Percentiles rank a stretch among this genome's conserved stretches.
Evolutionary conservation across 768 basidiomycete species (phyloP).

Genomic region (Sarcomyxa edulis): DNA sequence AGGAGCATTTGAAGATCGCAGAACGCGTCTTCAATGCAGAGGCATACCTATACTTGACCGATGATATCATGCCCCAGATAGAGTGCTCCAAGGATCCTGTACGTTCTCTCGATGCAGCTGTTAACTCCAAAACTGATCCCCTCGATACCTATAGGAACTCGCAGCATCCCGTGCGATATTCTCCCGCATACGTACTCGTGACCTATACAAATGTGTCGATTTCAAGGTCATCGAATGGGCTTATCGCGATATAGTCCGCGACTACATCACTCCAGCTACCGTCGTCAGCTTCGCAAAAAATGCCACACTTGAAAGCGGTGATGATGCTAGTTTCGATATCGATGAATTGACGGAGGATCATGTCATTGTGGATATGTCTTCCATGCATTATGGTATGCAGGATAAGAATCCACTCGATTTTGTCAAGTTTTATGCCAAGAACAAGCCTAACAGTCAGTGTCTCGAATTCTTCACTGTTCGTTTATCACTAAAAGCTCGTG

Average conservation of each 20-base stretch:
- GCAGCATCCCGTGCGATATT: constrained; percentile 54
- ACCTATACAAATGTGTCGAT: constrained; percentile 70
- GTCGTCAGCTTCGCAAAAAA: constrained; percentile 40
- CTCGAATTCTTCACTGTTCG: background rate
- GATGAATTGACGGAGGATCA: constrained; percentile 30
- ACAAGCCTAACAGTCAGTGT: constrained; percentile 47
- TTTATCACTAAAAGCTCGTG: background rate
- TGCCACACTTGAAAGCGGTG: constrained; percentile 14
- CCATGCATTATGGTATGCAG: constrained; percentile 77
- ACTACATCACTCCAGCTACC: constrained; percentile 31
- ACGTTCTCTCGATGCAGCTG: constrained; percentile 11
- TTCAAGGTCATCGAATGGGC: constrained; percentile 47
- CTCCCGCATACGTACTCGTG: constrained; percentile 52
- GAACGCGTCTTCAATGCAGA: constrained; percentile 49
- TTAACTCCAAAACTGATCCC: background rate
- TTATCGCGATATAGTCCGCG: constrained; percentile 25
- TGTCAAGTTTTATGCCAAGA: constrained; percentile 73
- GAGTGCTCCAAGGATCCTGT: constrained; percentile 50
- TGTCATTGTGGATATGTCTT: constrained; percentile 57
- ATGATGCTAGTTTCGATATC: constrained; percentile 12
- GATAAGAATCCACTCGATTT: constrained; percentile 62
- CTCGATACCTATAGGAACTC: constrained; percentile 45
- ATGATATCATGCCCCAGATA: constrained; percentile 58
- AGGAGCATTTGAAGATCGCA: constrained; percentile 59
- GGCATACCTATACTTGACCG: constrained; percentile 61